These are phyloP conservation scores for Clavariopsis aquatica DNA, from an alignment of 495 filamentous ascomycete genomes.

Conservation along the genomic window DNA sequence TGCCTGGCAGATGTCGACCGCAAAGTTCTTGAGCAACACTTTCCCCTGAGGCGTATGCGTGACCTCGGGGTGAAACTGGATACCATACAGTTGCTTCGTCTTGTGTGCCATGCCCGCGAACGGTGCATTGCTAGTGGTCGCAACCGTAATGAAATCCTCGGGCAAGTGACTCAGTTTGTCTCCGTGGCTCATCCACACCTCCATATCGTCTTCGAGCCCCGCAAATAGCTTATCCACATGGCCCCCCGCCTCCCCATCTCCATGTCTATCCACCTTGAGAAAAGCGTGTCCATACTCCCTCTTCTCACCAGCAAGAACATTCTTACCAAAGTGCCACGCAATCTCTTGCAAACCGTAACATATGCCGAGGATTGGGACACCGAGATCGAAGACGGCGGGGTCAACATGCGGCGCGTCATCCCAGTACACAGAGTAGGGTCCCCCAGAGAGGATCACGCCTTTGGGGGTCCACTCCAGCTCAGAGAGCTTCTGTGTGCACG, in stretches of 20 bases:
- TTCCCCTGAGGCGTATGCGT: slow-evolving; percentile 68
- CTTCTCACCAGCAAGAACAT: slow-evolving; percentile 71
- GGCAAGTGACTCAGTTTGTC: slow-evolving; percentile 80
- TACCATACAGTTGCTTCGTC: slow-evolving; percentile 66
- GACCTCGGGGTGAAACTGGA: slow-evolving; percentile 90
- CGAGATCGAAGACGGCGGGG: slow-evolving; percentile 75
- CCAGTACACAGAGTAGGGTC: slow-evolving; percentile 75
- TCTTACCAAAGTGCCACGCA: slow-evolving; percentile 69
- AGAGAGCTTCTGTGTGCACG: slow-evolving; percentile 81
- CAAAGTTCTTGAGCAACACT: slow-evolving; percentile 74
- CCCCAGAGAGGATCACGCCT: slow-evolving; percentile 77
- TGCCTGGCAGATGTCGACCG: slow-evolving; percentile 74
- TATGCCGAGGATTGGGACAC: slow-evolving; percentile 74
- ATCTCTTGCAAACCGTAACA: slow-evolving; percentile 84
- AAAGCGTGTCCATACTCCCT: slow-evolving; percentile 72
- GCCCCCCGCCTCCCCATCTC: slow-evolving; percentile 42
- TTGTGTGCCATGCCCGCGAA: slow-evolving; percentile 81
- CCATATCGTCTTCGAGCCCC: slow-evolving; percentile 64
- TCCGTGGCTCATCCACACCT: slow-evolving; percentile 85
- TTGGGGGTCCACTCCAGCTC: slow-evolving; percentile 80
- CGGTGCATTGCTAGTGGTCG: slow-evolving; percentile 70
- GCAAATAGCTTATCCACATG: slow-evolving; percentile 74
- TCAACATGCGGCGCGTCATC: slow-evolving; percentile 73
- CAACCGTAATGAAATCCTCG: slow-evolving; percentile 68
- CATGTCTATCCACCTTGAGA: slow-evolving; percentile 54